A percentile compares a stretch with the other conserved stretches of the same genome.
phyloP scores from a whole-genome alignment of 805 yeast genomes.

The Trichomonascus vanleenenianus region DNA sequence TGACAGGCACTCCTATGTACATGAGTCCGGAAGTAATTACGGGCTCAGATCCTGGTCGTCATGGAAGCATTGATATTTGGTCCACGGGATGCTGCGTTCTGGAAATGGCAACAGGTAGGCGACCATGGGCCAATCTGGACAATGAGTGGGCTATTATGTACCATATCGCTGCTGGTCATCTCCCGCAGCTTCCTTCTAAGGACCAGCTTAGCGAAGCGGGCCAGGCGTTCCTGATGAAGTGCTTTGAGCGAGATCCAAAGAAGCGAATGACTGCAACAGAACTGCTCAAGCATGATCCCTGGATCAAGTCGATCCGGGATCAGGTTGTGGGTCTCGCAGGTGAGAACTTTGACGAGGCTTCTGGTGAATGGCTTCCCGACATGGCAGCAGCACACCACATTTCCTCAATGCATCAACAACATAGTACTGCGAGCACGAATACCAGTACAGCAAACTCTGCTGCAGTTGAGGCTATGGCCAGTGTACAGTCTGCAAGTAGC shows the following conservation, averaged over 20 bases:
- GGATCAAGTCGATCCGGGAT: constrained; percentile 42
- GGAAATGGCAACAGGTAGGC: constrained; percentile 93
- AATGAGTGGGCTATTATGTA: constrained; percentile 99
- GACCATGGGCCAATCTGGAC: constrained; percentile 95
- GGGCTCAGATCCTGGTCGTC: constrained; percentile 53
- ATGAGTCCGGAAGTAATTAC: constrained; percentile 97
- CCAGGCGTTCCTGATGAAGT: constrained; percentile 56
- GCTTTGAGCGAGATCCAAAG: constrained; percentile 76
- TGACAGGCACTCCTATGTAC: constrained; percentile 97
- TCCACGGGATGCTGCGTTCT: constrained; percentile 92
- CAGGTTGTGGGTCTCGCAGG: background rate
- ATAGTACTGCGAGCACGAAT: no score
- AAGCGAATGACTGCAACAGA: constrained; percentile 80
- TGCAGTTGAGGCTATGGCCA: no score
- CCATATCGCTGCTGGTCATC: constrained; percentile 92
- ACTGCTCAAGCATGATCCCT: constrained; percentile 70
- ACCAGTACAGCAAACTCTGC: no score
- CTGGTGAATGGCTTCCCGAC: no score
- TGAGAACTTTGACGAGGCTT: no score
- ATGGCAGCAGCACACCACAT: no score
- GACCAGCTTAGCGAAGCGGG: constrained; percentile 78
- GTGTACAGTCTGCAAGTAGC: no score
- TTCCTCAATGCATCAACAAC: no score
- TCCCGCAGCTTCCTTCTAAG: constrained; percentile 72
- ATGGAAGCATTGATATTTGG: constrained; percentile 84